A percentile compares a stretch with the other conserved stretches of the same genome.
phyloP scores from a whole-genome alignment of 805 yeast species.

The Kazachstania africana region DNA sequence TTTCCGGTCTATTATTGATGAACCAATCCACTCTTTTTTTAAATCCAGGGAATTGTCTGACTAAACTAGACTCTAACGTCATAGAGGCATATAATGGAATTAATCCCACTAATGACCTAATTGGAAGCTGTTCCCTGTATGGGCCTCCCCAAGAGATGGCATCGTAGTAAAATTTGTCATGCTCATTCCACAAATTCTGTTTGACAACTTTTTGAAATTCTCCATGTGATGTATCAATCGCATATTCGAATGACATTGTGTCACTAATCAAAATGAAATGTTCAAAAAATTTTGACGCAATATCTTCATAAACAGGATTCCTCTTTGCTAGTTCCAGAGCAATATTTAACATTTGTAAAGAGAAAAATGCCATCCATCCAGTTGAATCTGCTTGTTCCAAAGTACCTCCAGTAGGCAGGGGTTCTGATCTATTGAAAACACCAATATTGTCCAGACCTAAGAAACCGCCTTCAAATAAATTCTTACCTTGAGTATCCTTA shows the following conservation, averaged over 20 bases:
- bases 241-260: slow-evolving; percentile 64
- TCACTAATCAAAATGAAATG: slow-evolving; percentile 86
- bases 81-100: slow-evolving; percentile 84
- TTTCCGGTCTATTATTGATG: slow-evolving; percentile 50
- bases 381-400: slow-evolving; percentile 92
- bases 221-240: slow-evolving; percentile 23
- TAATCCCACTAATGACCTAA: slow-evolving; percentile 80
- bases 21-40: slow-evolving; percentile 80
- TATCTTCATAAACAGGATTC: slow-evolving; percentile 79
- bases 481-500: slow-evolving; percentile 76
- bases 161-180: slow-evolving; percentile 81
- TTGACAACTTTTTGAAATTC: slow-evolving; percentile 34
- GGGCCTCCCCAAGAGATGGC: slow-evolving; percentile 76
- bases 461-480: slow-evolving; percentile 90
- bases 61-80: slow-evolving; percentile 74
- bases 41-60: slow-evolving; percentile 70
- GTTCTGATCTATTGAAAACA: slow-evolving; percentile 83
- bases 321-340: slow-evolving; percentile 82
- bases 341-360: slow-evolving; percentile 82
- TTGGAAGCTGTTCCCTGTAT: slow-evolving; percentile 59
- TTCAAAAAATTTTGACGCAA: slow-evolving; percentile 89
- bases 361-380: slow-evolving; percentile 95
- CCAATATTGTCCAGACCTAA: slow-evolving; percentile 90
- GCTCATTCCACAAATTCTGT: slow-evolving; percentile 79
- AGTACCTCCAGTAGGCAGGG: slow-evolving; percentile 82